Percentiles rank a stretch among this genome's conserved stretches.
Evolutionary conservation across 140 eudicot species (phyloP).

Genomic region (Cichorium intybus): DNA sequence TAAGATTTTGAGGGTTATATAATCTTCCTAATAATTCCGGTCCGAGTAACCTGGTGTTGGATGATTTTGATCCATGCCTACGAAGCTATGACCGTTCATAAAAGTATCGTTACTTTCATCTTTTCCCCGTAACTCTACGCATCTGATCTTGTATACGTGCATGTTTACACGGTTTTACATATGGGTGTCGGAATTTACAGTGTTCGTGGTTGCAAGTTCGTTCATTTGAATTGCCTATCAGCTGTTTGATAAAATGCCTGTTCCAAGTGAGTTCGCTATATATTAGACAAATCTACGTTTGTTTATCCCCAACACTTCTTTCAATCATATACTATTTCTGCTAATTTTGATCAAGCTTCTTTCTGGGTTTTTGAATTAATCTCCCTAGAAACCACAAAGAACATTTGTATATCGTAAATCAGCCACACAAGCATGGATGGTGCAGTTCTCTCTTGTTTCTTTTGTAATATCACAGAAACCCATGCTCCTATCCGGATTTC

Average conservation of each 20-base stretch:
- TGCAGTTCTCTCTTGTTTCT: constrained; percentile 23
- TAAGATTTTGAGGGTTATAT: constrained; percentile 3
- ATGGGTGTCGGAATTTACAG: not conserved
- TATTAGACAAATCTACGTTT: not conserved
- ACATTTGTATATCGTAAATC: constrained; percentile 5
- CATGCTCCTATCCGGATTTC: not conserved
- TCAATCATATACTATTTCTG: not conserved
- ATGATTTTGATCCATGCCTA: too few species aligned
- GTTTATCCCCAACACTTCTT: constrained; percentile 7
- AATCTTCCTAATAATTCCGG: not conserved
- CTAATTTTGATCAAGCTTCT: not conserved
- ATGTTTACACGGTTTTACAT: not conserved
- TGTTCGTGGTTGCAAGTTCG: not conserved
- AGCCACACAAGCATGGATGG: constrained; percentile 15
- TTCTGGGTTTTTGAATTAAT: not conserved
- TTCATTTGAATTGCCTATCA: constrained; percentile 3
- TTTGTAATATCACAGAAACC: not conserved
- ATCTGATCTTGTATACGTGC: not conserved
- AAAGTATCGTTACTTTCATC: not conserved
- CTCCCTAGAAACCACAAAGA: not conserved
- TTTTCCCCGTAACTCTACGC: not conserved
- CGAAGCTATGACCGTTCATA: not conserved
- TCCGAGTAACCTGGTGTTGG: not conserved
- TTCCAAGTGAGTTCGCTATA: not conserved
- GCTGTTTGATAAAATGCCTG: constrained; percentile 37